Base-by-base conservation (phyloP, 768 basidiomycete genomes). In the Cystobasidium ongulense region DNA sequence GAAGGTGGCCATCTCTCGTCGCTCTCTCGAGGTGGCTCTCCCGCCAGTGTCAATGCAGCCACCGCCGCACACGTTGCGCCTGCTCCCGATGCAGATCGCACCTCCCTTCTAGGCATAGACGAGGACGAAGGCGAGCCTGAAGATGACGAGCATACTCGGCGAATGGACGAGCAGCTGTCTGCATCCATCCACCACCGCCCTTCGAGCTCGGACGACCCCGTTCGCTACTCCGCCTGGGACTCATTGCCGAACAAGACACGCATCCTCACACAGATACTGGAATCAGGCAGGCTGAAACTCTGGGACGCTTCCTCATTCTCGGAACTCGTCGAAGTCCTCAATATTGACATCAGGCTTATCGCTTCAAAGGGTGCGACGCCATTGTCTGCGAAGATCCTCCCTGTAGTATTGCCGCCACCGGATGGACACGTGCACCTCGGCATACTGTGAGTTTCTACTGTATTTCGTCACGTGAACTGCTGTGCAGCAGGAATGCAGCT, bases 151-250 rank as follows among this genome's bases (percentile, higher is more conserved):
- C 52, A 31, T 23, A 27, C 54, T 13, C 8, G 13, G 25, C 52
- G 21, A 59, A 38, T 36, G 53, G 5, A 54, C 33, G 50, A 27
- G 25, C 36, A 35, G 54, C 33, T 59, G 25, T 36, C 53, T 41
- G 65, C 46, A 31, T 35, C 38, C 18, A 35, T 71, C 1, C 35
- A 54, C 33, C 68, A 36, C 25, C 63, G 63, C 10, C 63, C 35
- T 15, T 38, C 52, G 36, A 35, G 43, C 50, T 46, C 50, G 38
- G 52, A 36, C 11, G 54, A 59, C 38, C 33, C 33, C 21, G 53
- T 71, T n/a, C 18, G 50, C 33, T 71, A 27, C 46, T 71, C 68
- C 18, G 29, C 25, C 25, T 71, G 68, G 68, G 50, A 59, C 36
- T 38, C 43, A 35, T 29, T 71, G 21, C 53, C 38, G 5, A 36